Conservation (phyloP, 2,329 filamentous ascomycete genomes). For the Zymoseptoria brevis region DNA sequence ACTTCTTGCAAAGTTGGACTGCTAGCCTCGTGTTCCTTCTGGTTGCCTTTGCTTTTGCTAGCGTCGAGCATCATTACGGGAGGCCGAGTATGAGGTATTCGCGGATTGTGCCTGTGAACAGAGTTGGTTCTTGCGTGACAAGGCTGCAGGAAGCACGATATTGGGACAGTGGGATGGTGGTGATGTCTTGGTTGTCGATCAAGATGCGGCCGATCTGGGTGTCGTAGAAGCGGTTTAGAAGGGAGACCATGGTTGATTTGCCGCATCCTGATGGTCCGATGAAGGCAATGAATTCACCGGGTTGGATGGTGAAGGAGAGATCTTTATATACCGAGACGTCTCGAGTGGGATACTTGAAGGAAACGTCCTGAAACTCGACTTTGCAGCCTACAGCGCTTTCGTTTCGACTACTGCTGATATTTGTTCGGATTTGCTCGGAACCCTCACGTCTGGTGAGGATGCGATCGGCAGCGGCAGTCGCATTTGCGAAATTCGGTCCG, state of each 20-base stretch:
- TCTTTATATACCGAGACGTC: constrained; percentile 89
- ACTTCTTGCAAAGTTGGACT: too few relatives aligned
- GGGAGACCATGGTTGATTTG: constrained; percentile 85
- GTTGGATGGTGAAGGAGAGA: constrained; percentile 63
- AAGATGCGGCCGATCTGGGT: constrained; percentile 71
- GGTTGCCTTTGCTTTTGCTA: too few relatives aligned
- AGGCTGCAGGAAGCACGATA: constrained; percentile 79
- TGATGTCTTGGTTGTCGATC: constrained; percentile 77
- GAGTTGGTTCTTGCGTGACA: constrained; percentile 86
- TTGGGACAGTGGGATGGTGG: constrained; percentile 70
- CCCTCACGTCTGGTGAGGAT: too few relatives aligned
- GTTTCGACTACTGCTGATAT: too few relatives aligned
- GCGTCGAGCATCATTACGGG: too few relatives aligned
- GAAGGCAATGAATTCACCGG: constrained; percentile 77
- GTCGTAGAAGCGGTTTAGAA: constrained; percentile 93
- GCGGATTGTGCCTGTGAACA: constrained; percentile 85
- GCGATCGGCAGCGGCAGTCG: constrained; percentile 71
- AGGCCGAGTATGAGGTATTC: constrained; percentile 86
- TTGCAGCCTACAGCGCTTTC: too few relatives aligned
- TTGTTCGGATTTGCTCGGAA: too few relatives aligned
- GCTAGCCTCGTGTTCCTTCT: too few relatives aligned
- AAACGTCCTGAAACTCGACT: constrained; percentile 81
- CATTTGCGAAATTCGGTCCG: constrained; percentile 88
- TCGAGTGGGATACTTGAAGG: constrained; percentile 88
- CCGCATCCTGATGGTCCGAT: constrained; percentile 93